Conservation (phyloP, 805 yeast species). For the Schwanniomyces yamadae region DNA sequence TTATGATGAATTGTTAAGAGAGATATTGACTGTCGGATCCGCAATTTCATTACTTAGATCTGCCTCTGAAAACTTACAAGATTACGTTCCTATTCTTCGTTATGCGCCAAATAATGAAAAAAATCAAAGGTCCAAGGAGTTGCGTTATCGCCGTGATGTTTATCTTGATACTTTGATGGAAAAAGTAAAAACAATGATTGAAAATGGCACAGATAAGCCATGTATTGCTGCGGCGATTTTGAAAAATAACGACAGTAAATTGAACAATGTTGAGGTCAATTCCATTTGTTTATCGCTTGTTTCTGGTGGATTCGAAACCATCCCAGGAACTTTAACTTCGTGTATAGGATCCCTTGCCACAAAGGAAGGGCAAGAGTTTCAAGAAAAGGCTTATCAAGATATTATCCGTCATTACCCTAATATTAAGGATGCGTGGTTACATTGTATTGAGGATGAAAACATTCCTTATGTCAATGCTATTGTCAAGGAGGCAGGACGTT, state of each 20-base stretch:
- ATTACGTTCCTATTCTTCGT: slow-evolving; percentile 34
- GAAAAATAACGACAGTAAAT: too few relatives aligned
- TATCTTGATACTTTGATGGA: too few relatives aligned
- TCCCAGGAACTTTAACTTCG: too few relatives aligned
- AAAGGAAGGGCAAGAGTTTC: slow-evolving; percentile 4
- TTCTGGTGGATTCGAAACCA: too few relatives aligned
- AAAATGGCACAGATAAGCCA: too few relatives aligned
- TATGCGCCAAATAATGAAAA: slow-evolving; percentile 26
- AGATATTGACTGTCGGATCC: slow-evolving; percentile 28
- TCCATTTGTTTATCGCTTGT: too few relatives aligned
- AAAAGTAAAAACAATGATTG: too few relatives aligned
- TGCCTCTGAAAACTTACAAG: slow-evolving; percentile 37
- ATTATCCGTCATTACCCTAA: slow-evolving; percentile 4
- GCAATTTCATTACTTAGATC: slow-evolving; percentile 30
- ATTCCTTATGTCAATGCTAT: slow-evolving; percentile 6
- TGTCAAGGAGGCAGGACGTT: slow-evolving; percentile 7
- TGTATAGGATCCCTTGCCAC: slow-evolving; percentile 8
- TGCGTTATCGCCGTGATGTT: too few relatives aligned
- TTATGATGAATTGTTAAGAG: slow-evolving; percentile 21
- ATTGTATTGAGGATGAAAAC: slow-evolving; percentile 3
- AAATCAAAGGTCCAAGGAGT: slow-evolving; percentile 19
- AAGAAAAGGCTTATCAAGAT: slow-evolving; percentile 5
- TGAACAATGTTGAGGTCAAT: too few relatives aligned
- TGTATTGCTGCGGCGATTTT: too few relatives aligned
- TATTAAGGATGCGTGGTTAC: slow-evolving; percentile 3